phyloP scores from a whole-genome alignment of 1,284 basidiomycete species.

The Fistulinella cinereoalba region DNA sequence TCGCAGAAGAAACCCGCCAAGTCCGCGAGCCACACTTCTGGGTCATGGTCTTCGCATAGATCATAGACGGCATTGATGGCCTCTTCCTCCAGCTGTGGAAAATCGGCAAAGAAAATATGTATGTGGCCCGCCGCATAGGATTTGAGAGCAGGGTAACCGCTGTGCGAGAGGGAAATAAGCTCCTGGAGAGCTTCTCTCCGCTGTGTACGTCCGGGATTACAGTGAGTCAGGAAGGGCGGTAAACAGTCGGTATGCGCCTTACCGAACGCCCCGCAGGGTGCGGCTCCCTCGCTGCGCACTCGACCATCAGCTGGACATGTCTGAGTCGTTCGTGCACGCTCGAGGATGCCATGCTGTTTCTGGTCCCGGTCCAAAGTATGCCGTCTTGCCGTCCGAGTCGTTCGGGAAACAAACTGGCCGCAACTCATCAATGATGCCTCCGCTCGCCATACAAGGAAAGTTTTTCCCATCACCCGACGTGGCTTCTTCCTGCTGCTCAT shows the following conservation, averaged over 20 bases:
- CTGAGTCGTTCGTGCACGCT: slow-evolving; percentile 17
- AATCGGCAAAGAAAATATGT: slow-evolving; percentile 57
- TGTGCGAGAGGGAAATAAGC: slow-evolving; percentile 30
- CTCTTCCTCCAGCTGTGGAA: slow-evolving; percentile 66
- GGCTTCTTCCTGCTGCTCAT: neutral
- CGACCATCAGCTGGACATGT: slow-evolving; percentile 19
- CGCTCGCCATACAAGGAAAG: slow-evolving; percentile 17
- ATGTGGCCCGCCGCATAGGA: slow-evolving; percentile 58
- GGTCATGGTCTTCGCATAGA: slow-evolving; percentile 64
- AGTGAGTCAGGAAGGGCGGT: neutral
- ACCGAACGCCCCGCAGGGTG: slow-evolving; percentile 18
- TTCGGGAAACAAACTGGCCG: slow-evolving; percentile 1
- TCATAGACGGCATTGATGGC: slow-evolving; percentile 74
- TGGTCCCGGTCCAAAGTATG: neutral
- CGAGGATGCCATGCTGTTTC: slow-evolving; percentile 22
- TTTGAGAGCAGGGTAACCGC: slow-evolving; percentile 37
- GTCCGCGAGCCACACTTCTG: slow-evolving; percentile 40
- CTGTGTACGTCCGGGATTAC: slow-evolving; percentile 11
- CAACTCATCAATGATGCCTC: slow-evolving; percentile 18
- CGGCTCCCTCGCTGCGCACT: slow-evolving; percentile 23
- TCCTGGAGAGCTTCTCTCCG: slow-evolving; percentile 26
- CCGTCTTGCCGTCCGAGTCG: neutral
- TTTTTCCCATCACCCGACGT: slow-evolving; percentile 18
- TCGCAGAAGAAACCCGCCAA: slow-evolving; percentile 1
- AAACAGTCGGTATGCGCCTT: slow-evolving; percentile 11